Evolutionary conservation across 192 early-diverging fungal species (phyloP), one percentile per base, ranked within the genome.

Genomic region (Coemansia sp.): DNA sequence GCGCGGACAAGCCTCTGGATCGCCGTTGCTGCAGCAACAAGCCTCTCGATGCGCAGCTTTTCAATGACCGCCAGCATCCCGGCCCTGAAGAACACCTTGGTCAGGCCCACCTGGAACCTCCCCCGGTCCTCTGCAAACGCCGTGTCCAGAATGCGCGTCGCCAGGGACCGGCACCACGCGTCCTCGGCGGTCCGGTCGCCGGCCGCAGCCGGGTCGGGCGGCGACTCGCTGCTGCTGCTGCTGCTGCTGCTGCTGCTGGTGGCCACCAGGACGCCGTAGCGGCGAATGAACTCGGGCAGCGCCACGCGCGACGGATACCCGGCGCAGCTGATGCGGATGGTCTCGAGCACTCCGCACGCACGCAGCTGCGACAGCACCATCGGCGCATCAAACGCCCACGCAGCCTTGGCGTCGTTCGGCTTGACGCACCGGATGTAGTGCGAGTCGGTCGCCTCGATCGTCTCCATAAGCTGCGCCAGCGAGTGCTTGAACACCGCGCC

Each of bases 381-480:
- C 17, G 87, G 88, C 24, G 97, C 88, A 64, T 98, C 97, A 68
- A 96, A 97, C 32, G 61, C 84, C 87, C 95, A 98, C 12, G 95
- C 87, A 2, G 83, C 81, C 72, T 98, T 98, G 46, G 86, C 88
- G 62, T 93, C 93, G 80, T 98, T 98, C 18, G 97, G 95, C 81
- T 98, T 98, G 79, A 98, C 95, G 84, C 97, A 98, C 59, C 97
- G 93, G 60, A 98, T 98, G 68, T 98, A 98, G 70, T 95, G 92
- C 46, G 90, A 90, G 58, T 97, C 90, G 48, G 97, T 98, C 17
- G 84, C 81, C 56, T 89, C 87, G 64, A 98, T 93, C 6, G 95
- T 98, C 39, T 91, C 92, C 97, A 98, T 97, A 19, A 98, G 83
- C 57, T 86, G 87, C 19, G 95, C 91, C 54, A 98, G 82, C 14